Conservation (phyloP, 306 rosid species). For the Calophaca sinica region DNA sequence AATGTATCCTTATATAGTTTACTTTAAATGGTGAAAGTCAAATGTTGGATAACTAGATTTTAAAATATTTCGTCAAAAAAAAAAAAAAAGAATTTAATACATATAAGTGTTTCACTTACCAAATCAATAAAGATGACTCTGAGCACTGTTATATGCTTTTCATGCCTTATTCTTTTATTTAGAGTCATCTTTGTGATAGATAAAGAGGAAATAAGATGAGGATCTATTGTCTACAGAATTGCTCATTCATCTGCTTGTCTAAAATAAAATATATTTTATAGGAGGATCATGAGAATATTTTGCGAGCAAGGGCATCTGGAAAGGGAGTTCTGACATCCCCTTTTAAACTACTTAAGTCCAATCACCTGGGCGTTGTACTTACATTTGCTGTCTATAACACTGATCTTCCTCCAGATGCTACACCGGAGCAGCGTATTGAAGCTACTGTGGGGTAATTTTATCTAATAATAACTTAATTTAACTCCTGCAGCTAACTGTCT, state of each 20-base stretch:
- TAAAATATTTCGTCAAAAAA: too few relatives aligned
- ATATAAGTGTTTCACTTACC: too few relatives aligned
- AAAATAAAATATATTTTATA: slow-evolving; percentile 44
- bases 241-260: slow-evolving; percentile 28
- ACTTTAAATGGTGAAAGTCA: too few relatives aligned
- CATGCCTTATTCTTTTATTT: too few relatives aligned
- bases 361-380: slow-evolving; percentile 91
- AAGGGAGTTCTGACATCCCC: slow-evolving; percentile 97
- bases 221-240: too few relatives aligned
- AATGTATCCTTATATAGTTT: too few relatives aligned
- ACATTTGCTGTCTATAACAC: slow-evolving; percentile 84
- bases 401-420: slow-evolving; percentile 77
- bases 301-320: slow-evolving; percentile 91
- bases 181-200: too few relatives aligned
- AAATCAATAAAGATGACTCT: too few relatives aligned
- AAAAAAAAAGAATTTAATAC: too few relatives aligned
- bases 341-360: slow-evolving; percentile 91
- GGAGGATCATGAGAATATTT: slow-evolving; percentile 96
- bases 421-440: slow-evolving; percentile 70
- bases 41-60: too few relatives aligned
- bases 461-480: slow-evolving; percentile 31
- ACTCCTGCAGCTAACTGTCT: neutral
- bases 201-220: too few relatives aligned
- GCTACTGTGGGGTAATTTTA: slow-evolving; percentile 87
- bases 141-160: too few relatives aligned